Base-by-base conservation (phyloP, 768 basidiomycete species). In the Calocybe cyanea region DNA sequence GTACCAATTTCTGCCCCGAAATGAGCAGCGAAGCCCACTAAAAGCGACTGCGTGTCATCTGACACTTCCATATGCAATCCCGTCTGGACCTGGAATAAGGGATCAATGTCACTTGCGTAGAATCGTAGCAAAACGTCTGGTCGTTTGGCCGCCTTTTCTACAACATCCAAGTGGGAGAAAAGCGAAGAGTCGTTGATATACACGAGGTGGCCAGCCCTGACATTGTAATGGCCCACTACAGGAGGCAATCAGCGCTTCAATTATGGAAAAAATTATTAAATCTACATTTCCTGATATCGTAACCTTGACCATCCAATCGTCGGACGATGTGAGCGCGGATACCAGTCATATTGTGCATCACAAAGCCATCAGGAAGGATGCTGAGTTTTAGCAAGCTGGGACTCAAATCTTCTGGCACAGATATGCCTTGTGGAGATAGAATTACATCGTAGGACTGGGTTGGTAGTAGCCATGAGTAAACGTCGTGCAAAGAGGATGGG, bases 271-370 rank as follows among this genome's bases (percentile, higher is more conserved):
- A 9, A 49, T 30, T 7, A 46, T 38, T 33, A 30, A 15, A 63
- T 85, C 58, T 55, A 93, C 93, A 68, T 69, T 81, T 89, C 25
- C 85, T 76, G 43, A 97, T 75, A 55, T 95, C 89, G 55, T 92
- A 95, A 7, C 92, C 92, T 54, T 74, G 83, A 10, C 85, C 84
- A 55, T 94, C 92, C 43, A 92, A 61, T 20, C 91, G 75, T 57
- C 79, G 85, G 18, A 89, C 82, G 15, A 94, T 83, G 50, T 82
- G 83, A 1, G 83, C 76, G 30, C 88, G 78, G 38, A 96, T 75
- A 5, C 92, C 92, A 2, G 84, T 77, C 7, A 92, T 70, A 57
- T 92, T 85, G 41, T 83, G 75, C 23, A 95, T 64, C 36, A 92
- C 65, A 57, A 80, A 90, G 1, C 93, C 93, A 58, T 84, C 79